Evolutionary conservation across 352 stramenopile genomes (phyloP).

Genomic region (Pythium aquatile): DNA sequence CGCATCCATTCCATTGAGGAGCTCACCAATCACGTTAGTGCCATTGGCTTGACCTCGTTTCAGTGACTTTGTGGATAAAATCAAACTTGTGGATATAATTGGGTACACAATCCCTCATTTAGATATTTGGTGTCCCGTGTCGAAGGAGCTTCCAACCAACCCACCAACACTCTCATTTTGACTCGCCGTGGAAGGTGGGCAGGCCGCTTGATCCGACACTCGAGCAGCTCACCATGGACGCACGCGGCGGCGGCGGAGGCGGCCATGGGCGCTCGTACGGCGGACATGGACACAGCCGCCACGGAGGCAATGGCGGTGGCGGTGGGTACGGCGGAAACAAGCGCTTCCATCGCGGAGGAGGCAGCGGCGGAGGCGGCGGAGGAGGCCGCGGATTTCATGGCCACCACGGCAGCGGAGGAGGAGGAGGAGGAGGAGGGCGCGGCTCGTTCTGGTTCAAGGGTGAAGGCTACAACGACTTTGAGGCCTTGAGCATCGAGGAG

Average conservation of each 20-base stretch:
- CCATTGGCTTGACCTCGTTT: background rate
- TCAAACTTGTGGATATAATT: background rate
- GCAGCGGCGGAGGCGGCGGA: constrained; percentile 21
- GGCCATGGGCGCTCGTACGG: constrained; percentile 2
- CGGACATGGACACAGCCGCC: background rate
- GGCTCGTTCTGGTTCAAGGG: constrained; percentile 35
- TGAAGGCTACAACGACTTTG: constrained; percentile 45
- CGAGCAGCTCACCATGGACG: constrained; percentile 13
- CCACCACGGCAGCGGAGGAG: constrained; percentile 6
- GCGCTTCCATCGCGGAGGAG: constrained; percentile 20
- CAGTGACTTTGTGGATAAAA: background rate
- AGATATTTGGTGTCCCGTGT: constrained; percentile 6
- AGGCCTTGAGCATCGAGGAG: constrained; percentile 39
- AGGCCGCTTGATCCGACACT: background rate
- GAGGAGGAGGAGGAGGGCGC: background rate
- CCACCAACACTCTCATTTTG: constrained; percentile 10
- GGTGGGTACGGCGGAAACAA: constrained; percentile 8
- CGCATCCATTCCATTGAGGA: constrained; percentile 5
- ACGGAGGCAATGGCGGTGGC: constrained; percentile 10
- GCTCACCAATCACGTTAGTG: constrained; percentile 23
- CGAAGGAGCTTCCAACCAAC: background rate
- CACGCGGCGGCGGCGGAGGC: constrained; percentile 5
- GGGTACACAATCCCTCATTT: constrained; percentile 8
- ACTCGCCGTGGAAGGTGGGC: constrained; percentile 16
- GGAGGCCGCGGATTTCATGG: constrained; percentile 13